These are phyloP conservation scores for Moniliophthora roreri DNA, from an alignment of 1,284 basidiomycete species.

Conservation along the genomic window DNA sequence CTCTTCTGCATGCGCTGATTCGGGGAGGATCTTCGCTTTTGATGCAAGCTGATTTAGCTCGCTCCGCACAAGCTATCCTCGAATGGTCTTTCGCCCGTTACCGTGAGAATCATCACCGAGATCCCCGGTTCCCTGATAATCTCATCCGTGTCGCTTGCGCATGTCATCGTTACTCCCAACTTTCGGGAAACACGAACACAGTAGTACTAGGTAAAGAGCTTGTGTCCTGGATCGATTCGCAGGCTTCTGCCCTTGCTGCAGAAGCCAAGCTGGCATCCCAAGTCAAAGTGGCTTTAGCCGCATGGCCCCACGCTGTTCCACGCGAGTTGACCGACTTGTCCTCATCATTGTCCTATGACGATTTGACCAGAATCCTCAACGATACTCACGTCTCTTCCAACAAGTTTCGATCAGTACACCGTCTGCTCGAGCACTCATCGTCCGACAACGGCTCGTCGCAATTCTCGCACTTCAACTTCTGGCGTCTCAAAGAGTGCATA, in stretches of 20 bases:
- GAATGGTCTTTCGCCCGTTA: slow-evolving; percentile 72
- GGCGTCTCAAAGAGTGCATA: slow-evolving; percentile 79
- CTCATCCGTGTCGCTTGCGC: slow-evolving; percentile 63
- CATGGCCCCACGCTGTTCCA: slow-evolving; percentile 69
- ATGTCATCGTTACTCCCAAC: slow-evolving; percentile 50
- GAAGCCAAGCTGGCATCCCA: slow-evolving; percentile 39
- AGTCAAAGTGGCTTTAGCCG: slow-evolving; percentile 57
- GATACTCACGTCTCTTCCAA: slow-evolving; percentile 60
- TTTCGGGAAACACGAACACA: slow-evolving; percentile 26
- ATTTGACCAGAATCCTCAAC: slow-evolving; percentile 52
- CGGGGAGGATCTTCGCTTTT: slow-evolving; percentile 70
- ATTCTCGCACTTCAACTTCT: slow-evolving; percentile 70
- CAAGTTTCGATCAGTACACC: slow-evolving; percentile 75
- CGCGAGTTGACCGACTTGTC: slow-evolving; percentile 41
- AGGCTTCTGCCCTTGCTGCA: slow-evolving; percentile 43
- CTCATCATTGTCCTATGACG: slow-evolving; percentile 42
- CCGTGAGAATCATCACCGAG: slow-evolving; percentile 33
- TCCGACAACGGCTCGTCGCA: slow-evolving; percentile 33
- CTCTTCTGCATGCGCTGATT: slow-evolving; percentile 66
- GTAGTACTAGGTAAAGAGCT: slow-evolving; percentile 44
- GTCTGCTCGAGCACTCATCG: slow-evolving; percentile 48
- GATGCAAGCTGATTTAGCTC: slow-evolving; percentile 65
- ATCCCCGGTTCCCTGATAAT: slow-evolving; percentile 60
- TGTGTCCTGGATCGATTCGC: slow-evolving; percentile 62
- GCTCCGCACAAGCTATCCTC: slow-evolving; percentile 71